These are phyloP conservation scores for Fusarium temperatum DNA, from an alignment of 2,329 filamentous ascomycete species.

Conservation along the genomic window DNA sequence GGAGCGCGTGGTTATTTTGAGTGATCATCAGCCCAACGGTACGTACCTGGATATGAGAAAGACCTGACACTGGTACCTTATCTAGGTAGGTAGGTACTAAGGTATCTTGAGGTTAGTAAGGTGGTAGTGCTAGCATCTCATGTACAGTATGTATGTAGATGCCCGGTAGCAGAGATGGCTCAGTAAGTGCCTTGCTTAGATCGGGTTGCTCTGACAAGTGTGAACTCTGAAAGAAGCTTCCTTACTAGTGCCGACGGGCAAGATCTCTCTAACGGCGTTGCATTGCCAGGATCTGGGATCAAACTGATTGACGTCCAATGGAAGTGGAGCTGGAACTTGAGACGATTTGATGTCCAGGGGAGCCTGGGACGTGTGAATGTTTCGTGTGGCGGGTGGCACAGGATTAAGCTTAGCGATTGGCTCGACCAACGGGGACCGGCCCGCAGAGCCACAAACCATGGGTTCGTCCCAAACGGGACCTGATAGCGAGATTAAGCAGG, in stretches of 20 bases:
- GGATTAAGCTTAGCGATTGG: conserved; percentile 4
- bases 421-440: conserved; percentile 20
- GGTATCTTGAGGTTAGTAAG: not conserved
- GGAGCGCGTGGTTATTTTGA: conserved; percentile 23
- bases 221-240: conserved; percentile 8
- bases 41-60: not conserved
- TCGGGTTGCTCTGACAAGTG: conserved; percentile 1
- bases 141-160: not conserved
- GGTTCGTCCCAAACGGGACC: conserved; percentile 5
- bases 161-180: not conserved
- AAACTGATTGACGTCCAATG: not conserved
- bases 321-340: not conserved
- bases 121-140: conserved; percentile 7
- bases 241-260: conserved; percentile 6
- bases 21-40: conserved; percentile 4
- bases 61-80: not conserved
- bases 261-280: conserved; percentile 32
- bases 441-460: conserved; percentile 20
- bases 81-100: no score
- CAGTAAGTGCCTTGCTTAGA: not conserved
- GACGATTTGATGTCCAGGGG: not conserved
- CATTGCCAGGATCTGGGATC: conserved; percentile 18
- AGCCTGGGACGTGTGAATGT: conserved; percentile 4
- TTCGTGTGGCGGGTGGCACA: not conserved
- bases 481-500: conserved; percentile 37